A percentile compares a stretch with the other conserved stretches of the same genome.
phyloP scores from a whole-genome alignment of 2,329 filamentous ascomycete genomes.

The Alternaria novae-zelandiae region DNA sequence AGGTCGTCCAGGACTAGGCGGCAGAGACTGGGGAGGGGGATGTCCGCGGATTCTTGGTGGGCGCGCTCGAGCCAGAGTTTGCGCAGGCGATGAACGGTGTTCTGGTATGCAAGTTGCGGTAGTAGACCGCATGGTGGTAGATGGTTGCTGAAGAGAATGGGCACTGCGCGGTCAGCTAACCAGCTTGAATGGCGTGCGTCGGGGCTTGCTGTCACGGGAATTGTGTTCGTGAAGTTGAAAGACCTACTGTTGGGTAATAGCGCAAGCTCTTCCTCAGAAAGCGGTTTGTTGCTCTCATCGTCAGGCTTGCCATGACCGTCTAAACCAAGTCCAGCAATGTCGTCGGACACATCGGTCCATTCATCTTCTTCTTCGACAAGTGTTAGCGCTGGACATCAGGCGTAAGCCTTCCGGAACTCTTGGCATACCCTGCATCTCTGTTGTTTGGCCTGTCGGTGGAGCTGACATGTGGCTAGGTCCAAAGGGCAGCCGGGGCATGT shows the following conservation, averaged over 20 bases:
- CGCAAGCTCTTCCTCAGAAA: neutral
- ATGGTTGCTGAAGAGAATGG: conserved; percentile 26
- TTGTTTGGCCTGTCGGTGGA: neutral
- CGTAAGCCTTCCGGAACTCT: no score
- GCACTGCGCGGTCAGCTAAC: conserved; percentile 24
- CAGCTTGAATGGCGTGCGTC: neutral
- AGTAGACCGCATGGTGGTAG: conserved; percentile 32
- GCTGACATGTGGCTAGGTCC: neutral
- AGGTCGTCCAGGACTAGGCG: conserved; percentile 10
- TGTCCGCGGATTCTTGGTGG: neutral
- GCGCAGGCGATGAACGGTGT: conserved; percentile 25
- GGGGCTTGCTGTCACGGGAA: neutral
- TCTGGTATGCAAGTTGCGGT: conserved; percentile 35
- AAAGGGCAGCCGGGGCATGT: neutral
- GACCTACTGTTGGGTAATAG: conserved; percentile 24
- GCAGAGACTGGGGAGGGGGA: conserved; percentile 15
- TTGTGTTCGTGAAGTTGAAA: no score
- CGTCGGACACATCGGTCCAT: conserved; percentile 14
- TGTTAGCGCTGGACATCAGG: neutral
- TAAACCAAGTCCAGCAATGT: neutral
- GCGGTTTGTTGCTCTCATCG: neutral
- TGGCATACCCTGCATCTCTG: neutral
- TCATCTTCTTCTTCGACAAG: conserved; percentile 11
- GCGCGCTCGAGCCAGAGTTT: conserved; percentile 21
- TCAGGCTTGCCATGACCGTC: neutral